Evolutionary conservation across 352 stramenopile species (phyloP).

Genomic region (Globisporangium polare): DNA sequence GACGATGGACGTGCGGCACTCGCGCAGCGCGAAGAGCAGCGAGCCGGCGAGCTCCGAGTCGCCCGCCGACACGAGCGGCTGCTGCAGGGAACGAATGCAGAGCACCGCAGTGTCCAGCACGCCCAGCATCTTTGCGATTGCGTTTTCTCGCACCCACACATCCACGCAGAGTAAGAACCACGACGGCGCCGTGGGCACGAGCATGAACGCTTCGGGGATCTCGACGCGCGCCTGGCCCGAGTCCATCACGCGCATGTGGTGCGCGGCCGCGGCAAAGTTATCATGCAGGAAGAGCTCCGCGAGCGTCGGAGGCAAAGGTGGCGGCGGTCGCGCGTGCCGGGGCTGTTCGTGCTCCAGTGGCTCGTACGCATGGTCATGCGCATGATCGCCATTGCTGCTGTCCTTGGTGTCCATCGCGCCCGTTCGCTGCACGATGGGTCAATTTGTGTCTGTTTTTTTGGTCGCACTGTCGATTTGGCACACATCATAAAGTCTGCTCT

Average conservation of each 20-base stretch:
- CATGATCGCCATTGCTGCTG: background rate
- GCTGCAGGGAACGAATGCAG: slow-evolving; percentile 19
- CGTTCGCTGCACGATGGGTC: too few species aligned
- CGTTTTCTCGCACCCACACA: slow-evolving; percentile 15
- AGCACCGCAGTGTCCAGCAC: slow-evolving; percentile 15
- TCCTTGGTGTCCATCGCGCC: too few species aligned
- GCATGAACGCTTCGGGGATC: slow-evolving; percentile 29
- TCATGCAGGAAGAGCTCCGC: slow-evolving; percentile 28
- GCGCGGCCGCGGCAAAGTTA: slow-evolving; percentile 23
- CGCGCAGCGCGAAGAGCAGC: slow-evolving; percentile 35
- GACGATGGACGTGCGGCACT: slow-evolving; percentile 30
- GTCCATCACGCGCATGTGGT: slow-evolving; percentile 34
- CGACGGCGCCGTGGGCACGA: slow-evolving; percentile 26
- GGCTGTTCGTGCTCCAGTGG: too few species aligned
- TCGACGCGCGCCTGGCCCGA: slow-evolving; percentile 25
- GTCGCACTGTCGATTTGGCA: too few species aligned
- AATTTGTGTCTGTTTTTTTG: too few species aligned
- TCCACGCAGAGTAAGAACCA: slow-evolving; percentile 37
- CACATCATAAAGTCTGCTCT: too few species aligned
- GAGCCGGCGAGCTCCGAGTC: slow-evolving; percentile 39
- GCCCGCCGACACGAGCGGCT: slow-evolving; percentile 19
- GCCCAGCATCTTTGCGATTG: slow-evolving; percentile 6
- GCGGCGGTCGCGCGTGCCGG: background rate
- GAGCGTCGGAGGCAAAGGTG: slow-evolving; percentile 16
- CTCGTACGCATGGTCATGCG: slow-evolving; percentile 3